phyloP scores from a whole-genome alignment of 2,329 filamentous ascomycete species.

The Metarhizium sp. region DNA sequence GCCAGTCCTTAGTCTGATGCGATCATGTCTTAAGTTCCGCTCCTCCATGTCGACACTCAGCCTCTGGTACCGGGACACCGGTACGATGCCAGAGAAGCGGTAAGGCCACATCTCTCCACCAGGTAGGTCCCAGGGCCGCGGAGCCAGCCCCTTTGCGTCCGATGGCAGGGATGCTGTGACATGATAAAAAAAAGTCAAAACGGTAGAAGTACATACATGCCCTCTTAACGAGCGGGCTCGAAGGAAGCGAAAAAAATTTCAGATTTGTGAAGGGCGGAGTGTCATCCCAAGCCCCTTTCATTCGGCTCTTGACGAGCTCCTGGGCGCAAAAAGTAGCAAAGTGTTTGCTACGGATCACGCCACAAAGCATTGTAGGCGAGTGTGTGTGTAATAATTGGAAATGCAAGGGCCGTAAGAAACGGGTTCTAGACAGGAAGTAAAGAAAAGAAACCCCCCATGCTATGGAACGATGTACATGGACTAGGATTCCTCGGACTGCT shows the following conservation, averaged over 20 bases:
- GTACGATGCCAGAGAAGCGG: not conserved
- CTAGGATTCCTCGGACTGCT: not conserved
- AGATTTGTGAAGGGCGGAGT: not conserved
- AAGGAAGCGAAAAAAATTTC: not conserved
- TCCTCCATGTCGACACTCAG: not conserved
- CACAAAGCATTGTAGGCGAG: not conserved
- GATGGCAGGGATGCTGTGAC: not conserved
- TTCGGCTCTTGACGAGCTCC: not conserved
- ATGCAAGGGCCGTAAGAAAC: not conserved
- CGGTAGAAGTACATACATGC: not conserved
- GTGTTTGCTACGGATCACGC: not conserved
- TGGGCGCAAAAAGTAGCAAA: not conserved
- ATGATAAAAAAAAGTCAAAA: not conserved
- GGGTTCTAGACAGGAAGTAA: not conserved
- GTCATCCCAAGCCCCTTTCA: not conserved
- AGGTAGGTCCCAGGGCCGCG: not conserved
- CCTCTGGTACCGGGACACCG: not conserved
- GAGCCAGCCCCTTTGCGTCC: slow-evolving; percentile 2
- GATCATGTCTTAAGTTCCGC: not conserved
- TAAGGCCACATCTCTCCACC: not conserved
- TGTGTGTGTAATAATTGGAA: not conserved
- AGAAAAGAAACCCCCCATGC: not conserved
- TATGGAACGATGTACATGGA: not conserved
- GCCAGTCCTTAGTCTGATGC: not conserved
- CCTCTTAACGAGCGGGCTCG: not conserved